Evolutionary conservation across 1,139 yeast species (phyloP), one percentile per base, ranked within the genome.

Genomic region (Candida frijolesensis): DNA sequence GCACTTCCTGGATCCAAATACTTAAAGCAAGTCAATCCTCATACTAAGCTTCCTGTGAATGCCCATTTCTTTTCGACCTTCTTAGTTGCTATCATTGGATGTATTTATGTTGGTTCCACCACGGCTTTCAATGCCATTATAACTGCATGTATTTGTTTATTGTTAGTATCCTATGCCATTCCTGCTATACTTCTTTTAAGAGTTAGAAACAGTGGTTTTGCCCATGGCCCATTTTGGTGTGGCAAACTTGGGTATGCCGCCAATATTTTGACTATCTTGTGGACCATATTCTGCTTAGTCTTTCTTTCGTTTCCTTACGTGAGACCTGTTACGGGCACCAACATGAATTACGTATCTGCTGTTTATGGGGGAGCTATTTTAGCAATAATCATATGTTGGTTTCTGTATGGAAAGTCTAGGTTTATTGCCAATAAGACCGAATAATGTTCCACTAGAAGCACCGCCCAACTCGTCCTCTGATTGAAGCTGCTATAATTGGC

Each of bases 141-240:
- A 32, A 67, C 66, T 44, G 78, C 76, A 32, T 72, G 77, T 57
- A 71, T 73, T 57, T 71, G 74, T 30, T 71, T 72, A 62, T 65
- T 72, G 46, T 64, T 71, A 49, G 65, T 72, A 56, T 65, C 72
- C 54, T 73, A 73, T 59, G 49, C 66, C 49, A 74, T 73, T 44
- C 78, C 78, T 19, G 69, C 73, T 15, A 49, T 61, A 18, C 66
- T 85, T 55, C 68, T 85, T 47, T 61, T 66, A 60, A 76, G 78
- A 56, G 87, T 86, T 43, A 77, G 90, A 66, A 63, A 79, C 56
- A 78, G 70, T 54, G 40, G 27, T 19, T 81, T 85, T 59, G 72
- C 67, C 55, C 85, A 81, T 60, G 91, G 90, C 29, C 88, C 89
- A 34, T 82, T 74, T 66, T 68, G 76, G 77, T 62, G 70, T 47